These are phyloP conservation scores for Tulasnella sp. DNA, from an alignment of 768 basidiomycete genomes.

Conservation along the genomic window DNA sequence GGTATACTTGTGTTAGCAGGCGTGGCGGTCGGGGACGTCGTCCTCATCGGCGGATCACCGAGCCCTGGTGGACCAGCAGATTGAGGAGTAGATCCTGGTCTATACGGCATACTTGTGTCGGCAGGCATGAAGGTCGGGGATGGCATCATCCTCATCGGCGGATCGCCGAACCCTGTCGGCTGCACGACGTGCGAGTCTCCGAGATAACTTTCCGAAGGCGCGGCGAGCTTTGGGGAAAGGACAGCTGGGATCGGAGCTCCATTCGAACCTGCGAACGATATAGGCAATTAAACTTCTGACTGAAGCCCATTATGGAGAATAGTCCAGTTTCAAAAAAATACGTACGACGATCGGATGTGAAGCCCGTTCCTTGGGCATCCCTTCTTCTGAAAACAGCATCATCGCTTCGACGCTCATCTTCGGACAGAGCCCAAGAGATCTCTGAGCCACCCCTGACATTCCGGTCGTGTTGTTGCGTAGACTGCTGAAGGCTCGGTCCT, in stretches of 20 bases:
- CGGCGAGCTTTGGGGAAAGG: slow-evolving; percentile 82
- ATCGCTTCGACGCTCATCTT: slow-evolving; percentile 92
- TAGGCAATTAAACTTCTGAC: background rate
- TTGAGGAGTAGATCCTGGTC: slow-evolving; percentile 31
- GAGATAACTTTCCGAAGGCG: slow-evolving; percentile 83
- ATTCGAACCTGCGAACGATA: slow-evolving; percentile 66
- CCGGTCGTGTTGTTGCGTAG: slow-evolving; percentile 82
- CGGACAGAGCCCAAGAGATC: slow-evolving; percentile 79
- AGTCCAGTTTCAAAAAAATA: slow-evolving; percentile 26
- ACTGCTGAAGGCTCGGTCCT: slow-evolving; percentile 55
- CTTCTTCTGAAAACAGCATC: slow-evolving; percentile 96
- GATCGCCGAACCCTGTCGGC: too few species aligned
- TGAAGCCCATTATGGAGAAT: background rate
- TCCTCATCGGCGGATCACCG: slow-evolving; percentile 75
- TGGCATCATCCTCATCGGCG: too few species aligned
- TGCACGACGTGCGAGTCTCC: too few species aligned
- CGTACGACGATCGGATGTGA: slow-evolving; percentile 85
- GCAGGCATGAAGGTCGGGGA: too few species aligned
- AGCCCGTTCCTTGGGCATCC: slow-evolving; percentile 74
- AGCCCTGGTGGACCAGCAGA: too few species aligned
- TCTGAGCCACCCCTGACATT: slow-evolving; percentile 58
- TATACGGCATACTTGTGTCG: too few species aligned
- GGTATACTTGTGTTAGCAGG: slow-evolving; percentile 39
- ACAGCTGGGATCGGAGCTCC: slow-evolving; percentile 83
- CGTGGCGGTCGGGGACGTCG: slow-evolving; percentile 92